Conservation (phyloP, 2,329 filamentous ascomycete species). For the Rutstroemia sp. region DNA sequence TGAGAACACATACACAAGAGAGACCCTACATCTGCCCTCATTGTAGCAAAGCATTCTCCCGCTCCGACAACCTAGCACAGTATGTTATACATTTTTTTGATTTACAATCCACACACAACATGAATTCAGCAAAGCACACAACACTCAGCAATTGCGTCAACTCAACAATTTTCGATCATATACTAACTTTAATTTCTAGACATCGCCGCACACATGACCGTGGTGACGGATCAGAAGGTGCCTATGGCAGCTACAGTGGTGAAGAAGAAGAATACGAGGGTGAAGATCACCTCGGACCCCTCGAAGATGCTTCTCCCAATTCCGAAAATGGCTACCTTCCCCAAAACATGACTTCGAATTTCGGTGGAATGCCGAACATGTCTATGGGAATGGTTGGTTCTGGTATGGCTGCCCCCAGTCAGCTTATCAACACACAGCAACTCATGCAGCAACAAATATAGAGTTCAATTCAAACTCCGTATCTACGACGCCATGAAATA, state of each 20-base stretch:
- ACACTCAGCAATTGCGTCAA: conserved; percentile 28
- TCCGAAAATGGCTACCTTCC: conserved; percentile 58
- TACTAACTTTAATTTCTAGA: conserved; percentile 33
- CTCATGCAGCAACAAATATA: conserved; percentile 31
- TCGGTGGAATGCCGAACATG: conserved; percentile 14
- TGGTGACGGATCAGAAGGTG: conserved; percentile 57
- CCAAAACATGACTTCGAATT: conserved; percentile 22
- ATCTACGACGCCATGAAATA: not conserved
- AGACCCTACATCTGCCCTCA: conserved; percentile 95
- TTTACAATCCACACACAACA: not conserved
- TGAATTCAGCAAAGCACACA: conserved; percentile 16
- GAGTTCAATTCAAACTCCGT: not conserved
- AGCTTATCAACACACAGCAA: conserved; percentile 30
- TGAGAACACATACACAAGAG: conserved; percentile 98
- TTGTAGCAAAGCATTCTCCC: conserved; percentile 97
- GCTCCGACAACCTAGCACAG: conserved; percentile 98
- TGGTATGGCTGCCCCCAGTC: conserved; percentile 31
- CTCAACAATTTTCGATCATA: conserved; percentile 9
- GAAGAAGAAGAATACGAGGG: conserved; percentile 77
- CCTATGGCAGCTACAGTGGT: conserved; percentile 50
- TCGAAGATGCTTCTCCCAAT: conserved; percentile 70
- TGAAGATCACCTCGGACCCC: conserved; percentile 74
- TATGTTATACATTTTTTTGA: conserved; percentile 41
- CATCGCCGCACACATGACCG: conserved; percentile 79
- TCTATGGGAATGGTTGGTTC: conserved; percentile 24